Evolutionary conservation across 495 filamentous ascomycete species (phyloP).

Genomic region (Neurospora sp.): DNA sequence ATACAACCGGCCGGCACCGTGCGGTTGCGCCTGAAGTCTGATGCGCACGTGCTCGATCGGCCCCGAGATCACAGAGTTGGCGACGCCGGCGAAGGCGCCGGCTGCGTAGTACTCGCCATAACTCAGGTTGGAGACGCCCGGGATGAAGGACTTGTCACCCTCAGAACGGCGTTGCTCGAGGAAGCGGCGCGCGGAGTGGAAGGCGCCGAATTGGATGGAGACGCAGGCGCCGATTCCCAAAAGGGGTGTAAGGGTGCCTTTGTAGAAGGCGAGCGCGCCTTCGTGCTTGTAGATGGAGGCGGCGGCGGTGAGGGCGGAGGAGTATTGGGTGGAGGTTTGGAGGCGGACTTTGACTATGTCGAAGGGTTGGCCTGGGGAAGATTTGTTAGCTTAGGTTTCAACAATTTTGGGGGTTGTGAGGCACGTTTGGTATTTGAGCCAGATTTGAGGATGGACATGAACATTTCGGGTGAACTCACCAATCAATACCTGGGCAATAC

Average conservation of each 20-base stretch:
- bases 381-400: too few species aligned
- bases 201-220: constrained; percentile 94
- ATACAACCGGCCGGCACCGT: constrained; percentile 66
- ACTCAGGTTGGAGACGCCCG: constrained; percentile 35
- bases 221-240: constrained; percentile 96
- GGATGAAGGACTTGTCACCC: constrained; percentile 5
- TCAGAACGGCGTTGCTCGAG: constrained; percentile 57
- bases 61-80: constrained; percentile 78
- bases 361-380: constrained; percentile 68
- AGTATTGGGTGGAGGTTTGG: constrained; percentile 77
- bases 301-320: constrained; percentile 69
- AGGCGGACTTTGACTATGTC: constrained; percentile 98
- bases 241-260: constrained; percentile 91
- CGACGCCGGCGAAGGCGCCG: constrained; percentile 84
- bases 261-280: constrained; percentile 90
- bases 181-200: constrained; percentile 80
- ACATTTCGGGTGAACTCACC: constrained; percentile 54
- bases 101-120: constrained; percentile 84
- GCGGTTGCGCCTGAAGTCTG: constrained; percentile 93
- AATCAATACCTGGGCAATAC: constrained; percentile 87
- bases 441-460: too few species aligned
- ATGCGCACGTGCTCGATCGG: constrained; percentile 98
- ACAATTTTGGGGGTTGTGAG: too few species aligned
- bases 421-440: too few species aligned
- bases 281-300: constrained; percentile 78